Conservation (phyloP, 805 yeast genomes). For the Lipomyces mesembrius region DNA sequence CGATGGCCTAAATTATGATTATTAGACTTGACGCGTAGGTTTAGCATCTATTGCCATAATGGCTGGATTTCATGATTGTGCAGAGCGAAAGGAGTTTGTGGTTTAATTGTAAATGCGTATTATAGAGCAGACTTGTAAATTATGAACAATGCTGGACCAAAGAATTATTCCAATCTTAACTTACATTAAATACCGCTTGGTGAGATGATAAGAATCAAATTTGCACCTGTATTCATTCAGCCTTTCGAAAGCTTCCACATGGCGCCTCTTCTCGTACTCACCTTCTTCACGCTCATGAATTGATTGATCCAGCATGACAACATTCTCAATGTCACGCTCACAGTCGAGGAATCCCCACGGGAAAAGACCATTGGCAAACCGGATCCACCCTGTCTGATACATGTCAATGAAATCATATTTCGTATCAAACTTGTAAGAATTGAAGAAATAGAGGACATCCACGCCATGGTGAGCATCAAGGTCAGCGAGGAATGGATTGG, state of each 20-base stretch:
- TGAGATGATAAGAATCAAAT: constrained; percentile 35
- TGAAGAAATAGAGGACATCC: constrained; percentile 44
- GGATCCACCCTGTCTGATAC: constrained; percentile 42
- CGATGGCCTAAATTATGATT: not conserved
- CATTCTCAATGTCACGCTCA: constrained; percentile 15
- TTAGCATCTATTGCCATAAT: not conserved
- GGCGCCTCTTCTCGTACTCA: constrained; percentile 29
- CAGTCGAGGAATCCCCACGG: constrained; percentile 41
- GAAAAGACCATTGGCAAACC: constrained; percentile 39
- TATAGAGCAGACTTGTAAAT: not conserved
- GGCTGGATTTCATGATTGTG: not conserved
- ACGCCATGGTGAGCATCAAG: constrained; percentile 46
- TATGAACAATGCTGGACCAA: not conserved
- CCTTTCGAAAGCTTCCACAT: constrained; percentile 20
- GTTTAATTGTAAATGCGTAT: not conserved
- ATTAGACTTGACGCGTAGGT: not conserved
- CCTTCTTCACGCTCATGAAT: constrained; percentile 24
- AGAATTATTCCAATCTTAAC: not conserved
- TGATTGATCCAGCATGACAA: constrained; percentile 24
- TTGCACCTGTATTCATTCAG: constrained; percentile 26
- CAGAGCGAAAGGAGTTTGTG: not conserved
- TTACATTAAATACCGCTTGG: constrained; percentile 31
- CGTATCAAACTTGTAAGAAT: constrained; percentile 39
- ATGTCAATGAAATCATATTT: constrained; percentile 33
- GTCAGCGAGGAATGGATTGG: constrained; percentile 41